Conservation (phyloP, 2,329 filamentous ascomycete genomes). For the Exutisphaerella laricina region DNA sequence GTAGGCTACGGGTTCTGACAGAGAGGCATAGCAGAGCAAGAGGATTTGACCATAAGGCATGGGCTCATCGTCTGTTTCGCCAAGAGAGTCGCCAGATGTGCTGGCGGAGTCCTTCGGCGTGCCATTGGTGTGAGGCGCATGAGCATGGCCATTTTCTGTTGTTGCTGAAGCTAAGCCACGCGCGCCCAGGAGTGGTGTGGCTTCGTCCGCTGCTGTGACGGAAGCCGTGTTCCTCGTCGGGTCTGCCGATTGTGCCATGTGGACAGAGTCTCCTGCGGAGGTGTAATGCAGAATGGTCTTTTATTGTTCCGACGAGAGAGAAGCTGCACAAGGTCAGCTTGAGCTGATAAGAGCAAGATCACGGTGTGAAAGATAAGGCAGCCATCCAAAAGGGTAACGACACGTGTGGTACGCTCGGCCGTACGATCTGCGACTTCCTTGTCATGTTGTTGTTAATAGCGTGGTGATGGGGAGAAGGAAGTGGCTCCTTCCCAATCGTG, state of each 20-base stretch:
- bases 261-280: not conserved
- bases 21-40: constrained; percentile 66
- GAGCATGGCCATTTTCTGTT: constrained; percentile 9
- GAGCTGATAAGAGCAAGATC: not conserved
- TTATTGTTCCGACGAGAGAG: not conserved
- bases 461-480: no score
- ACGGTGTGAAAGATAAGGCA: not conserved
- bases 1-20: constrained; percentile 74
- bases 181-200: constrained; percentile 23
- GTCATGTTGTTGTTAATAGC: no score
- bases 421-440: not conserved
- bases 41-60: constrained; percentile 62
- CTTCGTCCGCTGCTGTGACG: constrained; percentile 19
- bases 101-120: constrained; percentile 2
- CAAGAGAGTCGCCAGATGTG: not conserved
- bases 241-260: constrained; percentile 17
- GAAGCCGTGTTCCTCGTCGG: constrained; percentile 9
- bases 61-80: constrained; percentile 37
- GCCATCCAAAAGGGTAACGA: not conserved
- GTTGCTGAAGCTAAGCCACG: constrained; percentile 14
- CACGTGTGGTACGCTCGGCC: not conserved
- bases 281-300: no score
- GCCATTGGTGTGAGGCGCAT: constrained; percentile 5
- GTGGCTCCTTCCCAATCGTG: no score
- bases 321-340: not conserved